Conservation (phyloP, 805 yeast species). For the Candida yuanshanica region DNA sequence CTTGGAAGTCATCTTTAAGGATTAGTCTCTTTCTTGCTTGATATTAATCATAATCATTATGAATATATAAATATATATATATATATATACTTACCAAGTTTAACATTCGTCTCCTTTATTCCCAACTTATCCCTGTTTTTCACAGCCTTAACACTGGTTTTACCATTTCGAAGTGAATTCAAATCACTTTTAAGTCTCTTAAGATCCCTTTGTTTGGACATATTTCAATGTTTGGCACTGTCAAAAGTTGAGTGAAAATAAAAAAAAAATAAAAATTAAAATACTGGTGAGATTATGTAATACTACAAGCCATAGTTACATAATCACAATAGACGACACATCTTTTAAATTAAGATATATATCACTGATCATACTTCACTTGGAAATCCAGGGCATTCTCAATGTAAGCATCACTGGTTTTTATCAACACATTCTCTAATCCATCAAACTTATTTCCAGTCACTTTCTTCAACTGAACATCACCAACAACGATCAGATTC, state of each 20-base stretch:
- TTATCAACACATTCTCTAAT: constrained; percentile 1
- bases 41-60: no score
- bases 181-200: not conserved
- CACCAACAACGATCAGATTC: constrained; percentile 12
- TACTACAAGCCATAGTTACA: no score
- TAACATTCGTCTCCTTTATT: not conserved
- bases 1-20: not conserved
- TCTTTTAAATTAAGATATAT: no score
- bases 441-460: not conserved
- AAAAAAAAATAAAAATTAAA: no score
- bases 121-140: not conserved
- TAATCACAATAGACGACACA: no score
- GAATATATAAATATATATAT: no score
- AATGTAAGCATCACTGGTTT: not conserved
- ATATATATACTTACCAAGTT: not conserved
- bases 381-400: not conserved
- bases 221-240: no score
- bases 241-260: no score
- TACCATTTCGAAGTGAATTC: not conserved
- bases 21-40: no score
- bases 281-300: no score
- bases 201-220: no score
- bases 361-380: not conserved
- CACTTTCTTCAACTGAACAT: constrained; percentile 6
- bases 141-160: not conserved